Conservation (phyloP, 129 eudicot species). For the Rutidosis leptorrhynchoides region DNA sequence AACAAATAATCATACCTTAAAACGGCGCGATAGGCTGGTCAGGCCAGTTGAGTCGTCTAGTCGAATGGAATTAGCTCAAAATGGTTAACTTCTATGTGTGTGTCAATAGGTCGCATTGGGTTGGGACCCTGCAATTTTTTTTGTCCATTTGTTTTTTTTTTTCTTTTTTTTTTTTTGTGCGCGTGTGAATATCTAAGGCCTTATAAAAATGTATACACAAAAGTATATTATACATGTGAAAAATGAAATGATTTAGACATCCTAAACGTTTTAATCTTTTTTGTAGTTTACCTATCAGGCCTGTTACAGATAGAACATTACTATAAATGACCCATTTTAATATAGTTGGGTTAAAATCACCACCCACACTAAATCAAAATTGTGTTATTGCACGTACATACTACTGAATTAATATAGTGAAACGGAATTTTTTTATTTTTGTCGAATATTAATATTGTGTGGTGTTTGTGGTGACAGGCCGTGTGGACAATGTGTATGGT, state of each 20-base stretch:
- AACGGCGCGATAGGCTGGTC: not conserved
- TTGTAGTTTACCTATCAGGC: not conserved
- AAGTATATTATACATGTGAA: too few species aligned
- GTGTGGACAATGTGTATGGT: slow-evolving; percentile 96
- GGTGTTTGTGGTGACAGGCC: slow-evolving; percentile 43
- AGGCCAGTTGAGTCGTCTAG: not conserved
- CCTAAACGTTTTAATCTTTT: not conserved
- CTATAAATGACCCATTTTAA: not conserved
- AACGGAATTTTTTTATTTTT: not conserved
- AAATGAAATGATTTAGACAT: not conserved
- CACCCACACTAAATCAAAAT: not conserved
- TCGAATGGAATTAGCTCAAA: not conserved
- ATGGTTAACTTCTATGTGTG: not conserved
- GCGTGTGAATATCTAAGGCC: too few species aligned
- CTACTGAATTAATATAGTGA: not conserved
- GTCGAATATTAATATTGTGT: not conserved
- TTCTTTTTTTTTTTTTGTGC: not conserved
- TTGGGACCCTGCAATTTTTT: not conserved
- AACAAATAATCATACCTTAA: not conserved
- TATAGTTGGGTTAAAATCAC: not conserved
- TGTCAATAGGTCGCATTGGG: not conserved
- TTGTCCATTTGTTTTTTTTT: not conserved
- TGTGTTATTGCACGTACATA: not conserved
- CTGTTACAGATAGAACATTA: not conserved
- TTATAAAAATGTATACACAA: too few species aligned